Conservation (phyloP, 2,329 filamentous ascomycete species). For the Hymenoscyphus linearis region DNA sequence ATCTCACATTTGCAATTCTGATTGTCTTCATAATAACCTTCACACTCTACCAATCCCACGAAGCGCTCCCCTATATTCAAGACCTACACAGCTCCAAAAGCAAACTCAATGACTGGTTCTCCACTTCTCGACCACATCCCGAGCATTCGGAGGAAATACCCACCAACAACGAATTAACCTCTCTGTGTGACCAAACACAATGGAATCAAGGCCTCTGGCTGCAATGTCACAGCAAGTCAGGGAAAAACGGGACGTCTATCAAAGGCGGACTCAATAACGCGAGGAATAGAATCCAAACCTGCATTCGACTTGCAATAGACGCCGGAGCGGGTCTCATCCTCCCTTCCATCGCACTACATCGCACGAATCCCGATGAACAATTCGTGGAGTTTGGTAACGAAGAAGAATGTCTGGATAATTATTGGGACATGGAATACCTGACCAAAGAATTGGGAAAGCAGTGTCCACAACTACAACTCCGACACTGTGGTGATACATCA, state of each 20-base stretch:
- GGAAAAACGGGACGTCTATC: constrained; percentile 7
- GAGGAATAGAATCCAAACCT: constrained; percentile 16
- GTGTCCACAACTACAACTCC: constrained; percentile 13
- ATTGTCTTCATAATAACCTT: neutral
- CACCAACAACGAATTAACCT: neutral
- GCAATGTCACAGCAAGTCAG: constrained; percentile 13
- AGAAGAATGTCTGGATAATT: constrained; percentile 7
- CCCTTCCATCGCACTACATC: neutral
- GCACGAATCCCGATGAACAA: constrained; percentile 2
- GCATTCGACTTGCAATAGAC: constrained; percentile 17
- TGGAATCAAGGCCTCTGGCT: constrained; percentile 19
- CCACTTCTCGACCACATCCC: neutral
- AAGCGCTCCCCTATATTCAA: neutral
- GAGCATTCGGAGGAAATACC: neutral
- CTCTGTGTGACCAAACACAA: constrained; percentile 29
- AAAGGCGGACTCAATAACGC: constrained; percentile 18
- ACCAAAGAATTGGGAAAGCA: constrained; percentile 2
- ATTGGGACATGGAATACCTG: constrained; percentile 12
- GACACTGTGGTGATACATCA: constrained; percentile 6
- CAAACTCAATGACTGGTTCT: neutral
- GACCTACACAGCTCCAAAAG: neutral
- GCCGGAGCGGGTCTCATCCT: constrained; percentile 15
- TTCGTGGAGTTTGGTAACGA: constrained; percentile 2
- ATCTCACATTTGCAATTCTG: neutral
- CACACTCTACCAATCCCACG: neutral